phyloP scores from a whole-genome alignment of 768 basidiomycete species.

The Gelatoporia subvermispora region DNA sequence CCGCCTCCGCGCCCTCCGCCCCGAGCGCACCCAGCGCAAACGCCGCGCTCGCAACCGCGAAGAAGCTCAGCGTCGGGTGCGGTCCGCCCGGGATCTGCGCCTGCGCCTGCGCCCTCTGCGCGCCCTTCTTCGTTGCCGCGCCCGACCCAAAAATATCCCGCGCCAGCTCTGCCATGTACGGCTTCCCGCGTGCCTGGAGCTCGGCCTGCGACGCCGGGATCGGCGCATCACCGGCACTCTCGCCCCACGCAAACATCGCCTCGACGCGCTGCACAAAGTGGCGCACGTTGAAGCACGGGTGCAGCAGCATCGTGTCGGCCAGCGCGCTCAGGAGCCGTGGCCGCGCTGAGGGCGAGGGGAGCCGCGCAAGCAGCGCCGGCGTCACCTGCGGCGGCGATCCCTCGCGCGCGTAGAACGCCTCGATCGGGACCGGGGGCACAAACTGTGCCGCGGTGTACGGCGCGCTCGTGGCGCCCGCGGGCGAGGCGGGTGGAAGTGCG shows the following conservation, averaged over 20 bases:
- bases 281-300: constrained; percentile 46
- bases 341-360: constrained; percentile 37
- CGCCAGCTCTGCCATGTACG: constrained; percentile 17
- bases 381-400: constrained; percentile 32
- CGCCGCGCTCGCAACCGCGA: constrained; percentile 51
- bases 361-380: constrained; percentile 31
- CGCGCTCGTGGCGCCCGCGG: constrained; percentile 7
- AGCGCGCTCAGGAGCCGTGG: constrained; percentile 35
- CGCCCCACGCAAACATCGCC: constrained; percentile 40
- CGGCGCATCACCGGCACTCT: too few relatives aligned
- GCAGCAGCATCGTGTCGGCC: constrained; percentile 39
- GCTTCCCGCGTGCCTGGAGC: constrained; percentile 3
- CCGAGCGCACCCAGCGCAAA: constrained; percentile 55
- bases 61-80: constrained; percentile 44
- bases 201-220: too few relatives aligned
- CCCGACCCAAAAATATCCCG: constrained; percentile 14
- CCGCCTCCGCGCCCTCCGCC: constrained; percentile 10
- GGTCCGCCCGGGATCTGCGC: too few relatives aligned
- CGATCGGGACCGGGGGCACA: constrained; percentile 12
- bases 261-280: constrained; percentile 42
- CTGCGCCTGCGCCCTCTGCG: constrained; percentile 15
- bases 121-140: constrained; percentile 11
- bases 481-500: constrained; percentile 18
- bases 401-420: constrained; percentile 4
- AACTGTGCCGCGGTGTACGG: constrained; percentile 1